Base-by-base conservation (phyloP, 1,284 basidiomycete genomes). In the Lignosus rhinocerotis region DNA sequence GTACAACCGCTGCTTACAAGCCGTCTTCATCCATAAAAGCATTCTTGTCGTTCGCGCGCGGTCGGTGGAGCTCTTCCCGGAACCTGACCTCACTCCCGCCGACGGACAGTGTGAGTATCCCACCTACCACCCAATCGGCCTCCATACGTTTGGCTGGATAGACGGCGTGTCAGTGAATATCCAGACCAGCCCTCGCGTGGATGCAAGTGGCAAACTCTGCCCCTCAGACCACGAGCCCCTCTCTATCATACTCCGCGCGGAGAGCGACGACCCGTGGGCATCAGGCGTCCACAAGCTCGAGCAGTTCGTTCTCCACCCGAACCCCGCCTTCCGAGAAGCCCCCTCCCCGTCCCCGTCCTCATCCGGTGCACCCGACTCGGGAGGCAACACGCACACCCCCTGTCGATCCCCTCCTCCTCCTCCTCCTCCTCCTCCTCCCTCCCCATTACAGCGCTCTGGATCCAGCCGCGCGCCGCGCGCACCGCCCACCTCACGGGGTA, bases 121-220 rank as follows among this genome's bases (percentile, higher is more conserved):
- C 16, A 59, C 71, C 4, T 74, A 75, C 44, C 41, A 65, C 0
- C 77, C 83, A 6, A 65, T 81, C 30, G 76, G 76, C 0, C 72
- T 61, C 21, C 77, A 80, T 61, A 79, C 81, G 9, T 86, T 86
- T 64, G 85, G 85, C 19, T 87, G 85, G 86, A 78, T 86, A 9
- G 86, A 87, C 51, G 80, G 80, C 5, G 76, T 82, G 1, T 67
- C 77, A 0, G 65, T 76, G 54, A 61, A 41, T 16, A 17, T 56
- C 0, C 58, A 62, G n/a, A 34, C 38, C 25, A 58, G 36, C 53
- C 14, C 67, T 0, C 41, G 50, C 17, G 12, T 42, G 17, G 47
- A 43, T 14, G 31, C 12, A 0, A 19, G 32, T 8, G 51, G 12
- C 2, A 16, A 6, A 7, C 14, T 12, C 16, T 5, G 2, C 0